These are phyloP conservation scores for Neurospora intermedia DNA, from an alignment of 495 filamentous ascomycete genomes.

Conservation along the genomic window DNA sequence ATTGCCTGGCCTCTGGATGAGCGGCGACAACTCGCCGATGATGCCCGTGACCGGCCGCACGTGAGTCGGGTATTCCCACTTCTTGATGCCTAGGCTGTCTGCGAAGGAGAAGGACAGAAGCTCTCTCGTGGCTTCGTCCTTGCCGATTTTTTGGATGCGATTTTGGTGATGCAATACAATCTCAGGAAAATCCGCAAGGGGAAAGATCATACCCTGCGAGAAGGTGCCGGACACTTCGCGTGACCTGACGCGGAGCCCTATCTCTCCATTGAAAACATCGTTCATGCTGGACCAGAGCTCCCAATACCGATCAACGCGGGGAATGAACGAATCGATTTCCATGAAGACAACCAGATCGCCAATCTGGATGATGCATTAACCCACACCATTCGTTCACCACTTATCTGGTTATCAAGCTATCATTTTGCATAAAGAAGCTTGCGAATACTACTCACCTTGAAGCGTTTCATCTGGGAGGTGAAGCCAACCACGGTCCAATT, in stretches of 20 bases:
- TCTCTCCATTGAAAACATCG: slow-evolving; percentile 2
- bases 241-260: slow-evolving; percentile 6
- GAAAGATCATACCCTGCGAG: slow-evolving; percentile 13
- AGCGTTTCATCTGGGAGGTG: background rate
- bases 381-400: background rate
- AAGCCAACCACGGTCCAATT: background rate
- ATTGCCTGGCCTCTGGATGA: background rate
- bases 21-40: background rate
- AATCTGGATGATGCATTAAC: background rate
- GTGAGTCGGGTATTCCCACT: slow-evolving; percentile 14
- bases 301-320: slow-evolving; percentile 3
- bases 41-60: background rate
- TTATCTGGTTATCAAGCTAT: background rate
- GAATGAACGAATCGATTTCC: slow-evolving; percentile 17
- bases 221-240: background rate
- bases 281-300: background rate
- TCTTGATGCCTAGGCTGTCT: slow-evolving; percentile 6
- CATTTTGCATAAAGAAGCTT: background rate
- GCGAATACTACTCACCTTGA: background rate
- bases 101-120: slow-evolving; percentile 1
- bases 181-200: slow-evolving; percentile 3
- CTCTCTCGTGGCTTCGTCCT: background rate
- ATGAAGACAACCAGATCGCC: slow-evolving; percentile 15
- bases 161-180: slow-evolving; percentile 3
- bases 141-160: background rate